Conservation (phyloP, 371 early-diverging fungal genomes). For the Lichtheimia ramosa region DNA sequence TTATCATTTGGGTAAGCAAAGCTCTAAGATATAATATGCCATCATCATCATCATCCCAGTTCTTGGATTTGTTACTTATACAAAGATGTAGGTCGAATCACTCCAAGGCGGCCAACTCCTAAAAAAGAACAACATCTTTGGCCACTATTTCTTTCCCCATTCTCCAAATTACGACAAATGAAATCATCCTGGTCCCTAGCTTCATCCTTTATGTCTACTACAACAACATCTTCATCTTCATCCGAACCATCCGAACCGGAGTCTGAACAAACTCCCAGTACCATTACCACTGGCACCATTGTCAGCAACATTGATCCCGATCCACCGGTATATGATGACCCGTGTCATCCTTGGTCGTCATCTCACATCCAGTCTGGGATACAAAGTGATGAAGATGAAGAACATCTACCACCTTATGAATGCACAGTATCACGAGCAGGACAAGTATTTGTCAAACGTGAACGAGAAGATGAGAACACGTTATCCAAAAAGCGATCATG, state of each 20-base stretch:
- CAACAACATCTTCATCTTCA: conserved; percentile 1
- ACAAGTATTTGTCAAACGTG: conserved; percentile 20
- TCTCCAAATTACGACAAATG: conserved; percentile 5
- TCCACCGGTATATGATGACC: conserved; percentile 17
- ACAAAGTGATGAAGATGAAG: conserved; percentile 10
- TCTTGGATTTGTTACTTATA: neutral
- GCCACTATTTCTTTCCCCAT: conserved; percentile 2
- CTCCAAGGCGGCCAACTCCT: too few relatives aligned
- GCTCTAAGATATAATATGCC: neutral
- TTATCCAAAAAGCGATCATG: conserved; percentile 24
- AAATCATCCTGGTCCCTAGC: conserved; percentile 9
- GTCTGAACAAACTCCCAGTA: conserved; percentile 3
- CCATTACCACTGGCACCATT: neutral
- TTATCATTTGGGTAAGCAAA: conserved; percentile 1
- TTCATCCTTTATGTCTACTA: too few relatives aligned
- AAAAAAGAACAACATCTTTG: neutral
- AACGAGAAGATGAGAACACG: conserved; percentile 18
- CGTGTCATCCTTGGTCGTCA: conserved; percentile 15
- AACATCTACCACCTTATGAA: conserved; percentile 24
- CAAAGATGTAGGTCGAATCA: neutral
- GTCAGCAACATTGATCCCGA: neutral
- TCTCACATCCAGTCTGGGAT: neutral
- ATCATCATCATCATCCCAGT: neutral
- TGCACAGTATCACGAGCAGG: conserved; percentile 29
- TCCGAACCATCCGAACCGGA: conserved; percentile 9